Evolutionary conservation across 257 asterid genomes (phyloP), one percentile per base, ranked within the genome.

Genomic region (Eucommia ulmoides): DNA sequence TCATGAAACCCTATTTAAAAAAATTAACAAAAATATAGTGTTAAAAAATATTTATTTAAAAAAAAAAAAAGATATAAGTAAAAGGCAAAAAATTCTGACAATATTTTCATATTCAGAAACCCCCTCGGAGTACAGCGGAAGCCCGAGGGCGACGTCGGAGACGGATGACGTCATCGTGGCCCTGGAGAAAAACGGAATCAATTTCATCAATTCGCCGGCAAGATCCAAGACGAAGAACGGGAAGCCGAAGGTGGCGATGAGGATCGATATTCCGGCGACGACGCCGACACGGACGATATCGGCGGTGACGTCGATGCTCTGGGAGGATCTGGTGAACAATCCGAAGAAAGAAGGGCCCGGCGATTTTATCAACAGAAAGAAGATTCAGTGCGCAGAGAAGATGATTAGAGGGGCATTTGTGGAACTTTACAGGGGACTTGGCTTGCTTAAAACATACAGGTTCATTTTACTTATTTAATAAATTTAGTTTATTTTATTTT

Each of bases 361-460:
- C 22, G 94, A 83, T 22, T 58, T 53, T 41, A 64, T 81, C 25
- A 81, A 75, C 55, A 55, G 81, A 12, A 79, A 72, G 72, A 83
- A 91, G 65, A 77, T 86, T 7, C 95, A 91, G 52, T 74, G 79
- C 59, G 95, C 96, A 24, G 93, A 86, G 41, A 91, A 91, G 69
- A 86, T 83, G 99, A 83, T 91, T 41, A 61, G 99, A 66, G 81
- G 88, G 52, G 96, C 89, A 23, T 86, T 80, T 80, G 93, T 91
- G 41, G 99, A 91, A 57, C 88, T 91, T 33, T 83, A 86, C 33
- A 70, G 83, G 44, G 99, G 96, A 58, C 94, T 91, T 46, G 88
- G 93, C 42, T 67, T 91, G 56, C 86, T 91, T 0, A 83, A 61
- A 55, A 91, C 78, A 19, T 91, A 75, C 87, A 91, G 96, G 98